Conservation (phyloP, 345 rosid species). For the Sapria himalayana region DNA sequence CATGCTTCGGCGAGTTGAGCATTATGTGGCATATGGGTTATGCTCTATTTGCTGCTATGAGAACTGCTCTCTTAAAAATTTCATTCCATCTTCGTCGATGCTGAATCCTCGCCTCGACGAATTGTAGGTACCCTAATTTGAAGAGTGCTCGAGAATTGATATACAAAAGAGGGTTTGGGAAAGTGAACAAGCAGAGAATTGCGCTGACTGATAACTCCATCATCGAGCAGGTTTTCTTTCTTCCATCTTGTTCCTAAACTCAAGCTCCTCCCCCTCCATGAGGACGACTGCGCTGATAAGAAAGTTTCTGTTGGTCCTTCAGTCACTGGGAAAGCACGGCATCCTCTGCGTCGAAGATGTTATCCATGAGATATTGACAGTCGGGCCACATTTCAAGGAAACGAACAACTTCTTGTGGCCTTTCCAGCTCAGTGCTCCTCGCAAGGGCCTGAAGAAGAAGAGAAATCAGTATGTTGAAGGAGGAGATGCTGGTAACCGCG, state of each 20-base stretch:
- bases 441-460: slow-evolving; percentile 74
- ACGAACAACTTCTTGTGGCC: slow-evolving; percentile 87
- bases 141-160: slow-evolving; percentile 78
- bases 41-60: not conserved
- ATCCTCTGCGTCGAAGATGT: slow-evolving; percentile 64
- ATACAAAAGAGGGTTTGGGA: slow-evolving; percentile 82
- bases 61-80: not conserved
- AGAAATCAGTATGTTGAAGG: slow-evolving; percentile 95
- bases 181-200: slow-evolving; percentile 53
- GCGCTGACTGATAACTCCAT: slow-evolving; percentile 65
- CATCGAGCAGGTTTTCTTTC: slow-evolving; percentile 61
- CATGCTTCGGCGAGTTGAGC: slow-evolving; percentile 85
- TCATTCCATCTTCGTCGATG: not conserved
- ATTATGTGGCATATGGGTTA: slow-evolving; percentile 87
- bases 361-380: slow-evolving; percentile 70
- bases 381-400: slow-evolving; percentile 89
- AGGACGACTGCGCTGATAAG: no score
- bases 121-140: slow-evolving; percentile 56
- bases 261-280: no score
- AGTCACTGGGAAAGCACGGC: slow-evolving; percentile 55
- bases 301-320: no score
- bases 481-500: slow-evolving; percentile 85
- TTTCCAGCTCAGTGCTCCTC: slow-evolving; percentile 79
- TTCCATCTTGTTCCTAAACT: no score
- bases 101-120: not conserved